Conservation (phyloP, 1,284 basidiomycete genomes). For the Athelia psychrophila region DNA sequence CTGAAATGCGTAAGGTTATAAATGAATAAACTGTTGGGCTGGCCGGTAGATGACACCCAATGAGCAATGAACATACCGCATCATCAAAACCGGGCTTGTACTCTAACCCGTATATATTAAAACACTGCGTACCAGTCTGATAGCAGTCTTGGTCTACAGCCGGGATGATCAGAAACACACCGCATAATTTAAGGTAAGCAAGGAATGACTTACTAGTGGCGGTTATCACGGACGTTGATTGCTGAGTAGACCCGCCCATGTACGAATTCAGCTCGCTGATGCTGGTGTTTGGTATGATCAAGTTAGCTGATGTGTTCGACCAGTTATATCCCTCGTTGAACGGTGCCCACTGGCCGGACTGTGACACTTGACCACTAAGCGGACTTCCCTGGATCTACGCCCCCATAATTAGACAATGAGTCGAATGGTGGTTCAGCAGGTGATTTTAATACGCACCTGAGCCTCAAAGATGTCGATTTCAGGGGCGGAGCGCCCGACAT, state of each 20-base stretch:
- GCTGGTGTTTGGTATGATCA: constrained; percentile 38
- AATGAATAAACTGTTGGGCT: too few relatives aligned
- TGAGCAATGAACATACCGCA: neutral
- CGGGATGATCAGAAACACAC: neutral
- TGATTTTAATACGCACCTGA: constrained; percentile 11
- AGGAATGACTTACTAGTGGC: constrained; percentile 17
- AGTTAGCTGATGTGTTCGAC: constrained; percentile 5
- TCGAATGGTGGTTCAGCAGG: neutral
- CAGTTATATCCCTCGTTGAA: constrained; percentile 12
- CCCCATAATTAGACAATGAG: constrained; percentile 1
- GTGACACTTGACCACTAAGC: constrained; percentile 15
- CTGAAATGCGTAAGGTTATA: constrained; percentile 6
- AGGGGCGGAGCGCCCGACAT: constrained; percentile 62
- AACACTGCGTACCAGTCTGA: constrained; percentile 38
- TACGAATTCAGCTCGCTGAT: constrained; percentile 49
- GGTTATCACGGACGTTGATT: constrained; percentile 38
- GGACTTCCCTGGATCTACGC: constrained; percentile 23
- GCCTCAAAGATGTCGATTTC: constrained; percentile 73
- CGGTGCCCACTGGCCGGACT: constrained; percentile 20
- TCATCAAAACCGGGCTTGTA: constrained; percentile 40
- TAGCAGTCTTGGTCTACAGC: constrained; percentile 37
- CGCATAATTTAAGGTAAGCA: too few relatives aligned
- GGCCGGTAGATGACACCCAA: too few relatives aligned
- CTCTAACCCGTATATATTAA: constrained; percentile 62
- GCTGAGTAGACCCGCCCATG: constrained; percentile 51